These are phyloP conservation scores for Sclerotinia sclerotiorum DNA, from an alignment of 2,329 filamentous ascomycete genomes.

Conservation along the genomic window DNA sequence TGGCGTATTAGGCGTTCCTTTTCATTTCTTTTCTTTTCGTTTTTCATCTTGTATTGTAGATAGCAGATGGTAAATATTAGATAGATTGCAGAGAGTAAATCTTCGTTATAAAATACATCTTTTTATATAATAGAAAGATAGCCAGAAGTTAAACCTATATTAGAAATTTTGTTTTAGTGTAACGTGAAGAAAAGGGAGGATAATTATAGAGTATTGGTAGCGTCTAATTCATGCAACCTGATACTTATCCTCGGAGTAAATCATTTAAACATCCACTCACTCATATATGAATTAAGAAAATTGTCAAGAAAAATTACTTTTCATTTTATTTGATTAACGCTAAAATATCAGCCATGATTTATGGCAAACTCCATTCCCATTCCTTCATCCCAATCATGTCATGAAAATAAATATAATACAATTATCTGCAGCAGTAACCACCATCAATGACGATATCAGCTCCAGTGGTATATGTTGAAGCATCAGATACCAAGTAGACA, in stretches of 20 bases:
- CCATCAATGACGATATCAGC: conserved; percentile 52
- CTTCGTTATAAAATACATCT: too few species aligned
- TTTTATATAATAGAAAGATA: too few species aligned
- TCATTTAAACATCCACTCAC: neutral
- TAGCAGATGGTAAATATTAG: too few species aligned
- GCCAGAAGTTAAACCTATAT: too few species aligned
- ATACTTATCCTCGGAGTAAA: too few species aligned
- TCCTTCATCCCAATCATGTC: conserved; percentile 9
- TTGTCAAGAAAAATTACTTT: neutral
- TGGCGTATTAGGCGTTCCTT: conserved; percentile 7
- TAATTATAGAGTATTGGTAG: too few species aligned
- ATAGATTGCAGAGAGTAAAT: too few species aligned
- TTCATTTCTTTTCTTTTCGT: neutral
- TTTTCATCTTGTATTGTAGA: neutral
- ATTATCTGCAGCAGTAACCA: conserved; percentile 43
- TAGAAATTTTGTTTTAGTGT: too few species aligned
- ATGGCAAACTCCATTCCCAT: conserved; percentile 14
- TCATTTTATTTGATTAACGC: neutral
- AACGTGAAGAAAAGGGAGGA: too few species aligned
- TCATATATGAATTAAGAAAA: neutral
- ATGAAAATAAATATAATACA: conserved; percentile 10
- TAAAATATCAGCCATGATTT: conserved; percentile 12
- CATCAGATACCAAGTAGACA: conserved; percentile 50
- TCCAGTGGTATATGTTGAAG: conserved; percentile 50
- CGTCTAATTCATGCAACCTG: too few species aligned